Percentiles rank a stretch among this genome's conserved stretches.
These are phyloP conservation scores for Cladosporium sp. DNA, from an alignment of 2,329 filamentous ascomycete genomes.

Conservation along the genomic window DNA sequence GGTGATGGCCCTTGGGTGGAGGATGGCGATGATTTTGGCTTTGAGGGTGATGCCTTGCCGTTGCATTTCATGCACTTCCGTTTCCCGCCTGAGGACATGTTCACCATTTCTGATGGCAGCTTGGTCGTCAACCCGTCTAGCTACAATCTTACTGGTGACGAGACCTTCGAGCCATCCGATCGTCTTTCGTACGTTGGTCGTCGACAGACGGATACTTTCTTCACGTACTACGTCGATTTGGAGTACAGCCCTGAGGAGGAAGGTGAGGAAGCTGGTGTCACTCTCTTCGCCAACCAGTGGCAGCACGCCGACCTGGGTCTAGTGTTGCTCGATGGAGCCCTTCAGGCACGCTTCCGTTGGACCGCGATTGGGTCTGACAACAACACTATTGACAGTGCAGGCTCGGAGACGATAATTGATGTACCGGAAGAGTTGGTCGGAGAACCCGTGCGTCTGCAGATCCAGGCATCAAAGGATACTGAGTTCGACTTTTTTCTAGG, in stretches of 20 bases:
- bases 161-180: slow-evolving; percentile 6
- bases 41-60: slow-evolving; percentile 44
- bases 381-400: not conserved
- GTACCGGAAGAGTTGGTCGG: slow-evolving; percentile 1
- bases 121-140: slow-evolving; percentile 46
- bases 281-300: slow-evolving; percentile 50
- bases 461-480: slow-evolving; percentile 1
- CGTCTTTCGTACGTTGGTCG: slow-evolving; percentile 51
- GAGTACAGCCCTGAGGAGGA: slow-evolving; percentile 36
- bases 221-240: slow-evolving; percentile 47
- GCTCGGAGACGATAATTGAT: slow-evolving; percentile 2
- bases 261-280: slow-evolving; percentile 50
- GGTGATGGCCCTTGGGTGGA: slow-evolving; percentile 41
- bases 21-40: slow-evolving; percentile 44
- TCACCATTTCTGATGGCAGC: slow-evolving; percentile 38
- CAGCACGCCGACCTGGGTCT: slow-evolving; percentile 49
- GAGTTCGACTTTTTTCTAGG: slow-evolving; percentile 7
- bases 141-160: slow-evolving; percentile 50
- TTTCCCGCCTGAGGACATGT: slow-evolving; percentile 42
- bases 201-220: slow-evolving; percentile 52
- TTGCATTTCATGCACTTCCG: slow-evolving; percentile 55
- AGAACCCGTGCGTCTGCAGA: slow-evolving; percentile 3
- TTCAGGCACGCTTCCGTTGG: not conserved
- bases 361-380: slow-evolving; percentile 1
- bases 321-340: slow-evolving; percentile 25